phyloP scores from a whole-genome alignment of 1,284 basidiomycete genomes.

The Ceratobasidium sp. region DNA sequence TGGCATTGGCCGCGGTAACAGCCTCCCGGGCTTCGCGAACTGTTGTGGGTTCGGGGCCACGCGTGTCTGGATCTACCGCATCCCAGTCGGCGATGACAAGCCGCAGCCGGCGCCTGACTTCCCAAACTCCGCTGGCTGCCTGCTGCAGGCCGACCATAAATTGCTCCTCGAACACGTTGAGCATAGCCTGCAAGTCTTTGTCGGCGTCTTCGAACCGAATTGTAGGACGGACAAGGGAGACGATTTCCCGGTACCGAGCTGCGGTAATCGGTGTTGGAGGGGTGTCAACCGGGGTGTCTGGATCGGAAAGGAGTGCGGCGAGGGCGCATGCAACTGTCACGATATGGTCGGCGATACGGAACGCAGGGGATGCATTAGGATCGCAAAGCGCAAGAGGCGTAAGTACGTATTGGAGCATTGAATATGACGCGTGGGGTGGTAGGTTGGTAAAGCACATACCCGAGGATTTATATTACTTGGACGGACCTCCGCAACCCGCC shows the following conservation, averaged over 20 bases:
- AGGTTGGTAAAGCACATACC: too few species aligned
- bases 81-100: neutral
- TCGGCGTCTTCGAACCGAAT: neutral
- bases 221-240: neutral
- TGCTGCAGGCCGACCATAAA: neutral
- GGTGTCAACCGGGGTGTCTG: neutral
- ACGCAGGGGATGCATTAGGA: neutral
- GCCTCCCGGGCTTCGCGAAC: neutral
- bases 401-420: neutral
- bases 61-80: neutral
- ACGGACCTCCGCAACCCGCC: too few species aligned
- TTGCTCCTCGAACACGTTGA: neutral
- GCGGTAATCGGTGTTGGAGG: neutral
- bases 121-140: neutral
- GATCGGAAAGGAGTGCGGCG: neutral
- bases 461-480: too few species aligned
- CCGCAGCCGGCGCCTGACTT: neutral
- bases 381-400: neutral
- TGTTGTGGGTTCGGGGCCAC: neutral
- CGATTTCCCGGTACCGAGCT: neutral
- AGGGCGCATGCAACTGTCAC: neutral
- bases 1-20: neutral
- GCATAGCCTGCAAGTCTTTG: neutral
- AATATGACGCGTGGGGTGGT: neutral
- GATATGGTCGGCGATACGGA: neutral